Percentiles rank a stretch among this genome's conserved stretches.
Conservation (phyloP, 2,329 filamentous ascomycete species). For the Dactylellina parvicollis region DNA sequence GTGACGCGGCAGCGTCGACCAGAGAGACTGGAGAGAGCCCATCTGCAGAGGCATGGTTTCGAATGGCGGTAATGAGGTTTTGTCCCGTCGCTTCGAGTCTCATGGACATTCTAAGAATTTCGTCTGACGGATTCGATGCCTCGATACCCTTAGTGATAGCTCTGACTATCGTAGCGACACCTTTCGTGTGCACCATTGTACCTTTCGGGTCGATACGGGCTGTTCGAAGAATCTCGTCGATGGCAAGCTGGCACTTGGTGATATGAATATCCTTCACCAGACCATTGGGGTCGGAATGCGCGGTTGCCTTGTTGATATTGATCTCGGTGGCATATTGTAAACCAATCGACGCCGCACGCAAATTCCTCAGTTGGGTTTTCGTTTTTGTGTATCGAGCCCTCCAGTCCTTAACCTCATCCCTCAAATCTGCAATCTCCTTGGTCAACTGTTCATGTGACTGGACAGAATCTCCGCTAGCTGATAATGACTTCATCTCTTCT, state of each 20-base stretch:
- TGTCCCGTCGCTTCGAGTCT: slow-evolving; percentile 93
- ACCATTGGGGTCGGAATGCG: slow-evolving; percentile 76
- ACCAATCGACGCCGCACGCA: slow-evolving; percentile 82
- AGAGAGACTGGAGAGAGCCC: slow-evolving; percentile 93
- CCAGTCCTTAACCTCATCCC: slow-evolving; percentile 88
- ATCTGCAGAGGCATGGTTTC: slow-evolving; percentile 83
- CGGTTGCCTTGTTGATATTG: slow-evolving; percentile 73
- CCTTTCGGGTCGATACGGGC: slow-evolving; percentile 78
- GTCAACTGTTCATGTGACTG: slow-evolving; percentile 84
- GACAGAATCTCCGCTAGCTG: slow-evolving; percentile 79
- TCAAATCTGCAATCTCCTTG: slow-evolving; percentile 77
- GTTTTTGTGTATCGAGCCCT: slow-evolving; percentile 85
- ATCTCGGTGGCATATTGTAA: slow-evolving; percentile 62
- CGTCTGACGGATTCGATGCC: slow-evolving; percentile 63
- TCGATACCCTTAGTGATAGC: slow-evolving; percentile 85
- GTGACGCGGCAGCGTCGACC: slow-evolving; percentile 89
- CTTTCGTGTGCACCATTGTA: slow-evolving; percentile 86
- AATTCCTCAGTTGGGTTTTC: slow-evolving; percentile 84
- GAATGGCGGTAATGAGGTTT: slow-evolving; percentile 91
- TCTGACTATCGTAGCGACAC: slow-evolving; percentile 82
- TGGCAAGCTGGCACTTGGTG: slow-evolving; percentile 91
- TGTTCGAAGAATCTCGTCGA: slow-evolving; percentile 85
- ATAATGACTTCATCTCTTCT: slow-evolving; percentile 86
- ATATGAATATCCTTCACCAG: slow-evolving; percentile 90
- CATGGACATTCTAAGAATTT: slow-evolving; percentile 76